Evolutionary conservation across 2,329 filamentous ascomycete species (phyloP), one percentile per base, ranked within the genome.

Genomic region (Nannizziopsis arthrosporioides): DNA sequence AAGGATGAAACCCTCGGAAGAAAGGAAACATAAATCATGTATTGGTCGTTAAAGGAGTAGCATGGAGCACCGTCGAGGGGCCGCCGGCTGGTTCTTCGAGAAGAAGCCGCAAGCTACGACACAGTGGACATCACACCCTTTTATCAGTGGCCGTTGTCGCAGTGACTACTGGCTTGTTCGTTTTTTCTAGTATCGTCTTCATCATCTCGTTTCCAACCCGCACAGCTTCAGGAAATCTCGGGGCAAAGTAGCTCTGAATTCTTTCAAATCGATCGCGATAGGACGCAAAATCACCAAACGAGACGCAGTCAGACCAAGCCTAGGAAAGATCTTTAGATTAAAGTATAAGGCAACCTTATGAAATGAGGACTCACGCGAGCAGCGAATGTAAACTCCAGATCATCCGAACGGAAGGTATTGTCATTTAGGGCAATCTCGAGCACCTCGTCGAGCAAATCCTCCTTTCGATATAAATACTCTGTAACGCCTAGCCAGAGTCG

Each of bases 351-450:
- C 5, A 7, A 15, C 12, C 31, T 9, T 41, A 18, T 17, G 22
- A 22, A 36, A 42, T 15, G 37, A 35, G 9, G 9, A 63, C 69
- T 62, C 63, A 77, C 74, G 48, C 89, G 74, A 19, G 93, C 93
- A 1, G 92, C 93, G 69, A 98, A 96, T 0, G 90, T 94, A 62
- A 98, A 98, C 67, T 98, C 92, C 49, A 98, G 72, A 63, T 98
- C 92, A 61, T 98, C 92, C 18, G 83, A 84, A n/a, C 92, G 78
- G 69, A 95, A 98, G 0, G 83, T 90, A 57, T 85, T 82, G 66
- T 98, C 90, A 54, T 90, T 78, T 57, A 95, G 80, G 2, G 88
- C 90, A 6, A 87, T 92, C 42, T 83, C 77, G 57, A 98, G 78
- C 18, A 84, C 84, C 62, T 92, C 87, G 44, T 94, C 83, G 11